phyloP scores from a whole-genome alignment of 2,329 filamentous ascomycete species.

The Alternaria ethzedia region DNA sequence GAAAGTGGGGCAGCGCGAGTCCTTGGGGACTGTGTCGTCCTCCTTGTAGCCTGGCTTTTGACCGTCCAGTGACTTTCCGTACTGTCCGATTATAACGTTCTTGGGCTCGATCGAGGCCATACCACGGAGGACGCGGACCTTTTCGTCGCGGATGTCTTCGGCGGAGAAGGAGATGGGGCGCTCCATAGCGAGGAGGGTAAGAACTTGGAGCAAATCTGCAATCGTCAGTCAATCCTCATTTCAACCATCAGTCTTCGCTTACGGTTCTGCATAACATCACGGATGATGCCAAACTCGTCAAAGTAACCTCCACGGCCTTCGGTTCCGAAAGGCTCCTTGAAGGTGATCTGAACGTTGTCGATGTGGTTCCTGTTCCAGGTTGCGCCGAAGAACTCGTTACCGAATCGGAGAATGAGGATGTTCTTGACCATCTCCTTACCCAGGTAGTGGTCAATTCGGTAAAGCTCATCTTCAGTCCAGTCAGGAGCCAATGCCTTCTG shows the following conservation, averaged over 20 bases:
- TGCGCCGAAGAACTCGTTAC: slow-evolving; percentile 97
- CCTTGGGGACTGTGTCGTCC: slow-evolving; percentile 96
- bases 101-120: slow-evolving; percentile 97
- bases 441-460: slow-evolving; percentile 98
- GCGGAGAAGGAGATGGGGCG: slow-evolving; percentile 96
- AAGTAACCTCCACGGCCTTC: slow-evolving; percentile 98
- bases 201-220: slow-evolving; percentile 83
- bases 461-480: slow-evolving; percentile 98
- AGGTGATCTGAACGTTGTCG: slow-evolving; percentile 98
- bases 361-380: slow-evolving; percentile 99
- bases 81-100: slow-evolving; percentile 99
- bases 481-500: slow-evolving; percentile 95
- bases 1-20: slow-evolving; percentile 97
- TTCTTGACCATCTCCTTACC: slow-evolving; percentile 99
- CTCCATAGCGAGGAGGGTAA: slow-evolving; percentile 97
- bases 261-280: slow-evolving; percentile 99
- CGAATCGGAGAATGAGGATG: slow-evolving; percentile 95
- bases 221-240: slow-evolving; percentile 19
- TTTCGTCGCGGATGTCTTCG: slow-evolving; percentile 98
- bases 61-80: slow-evolving; percentile 93
- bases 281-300: slow-evolving; percentile 98
- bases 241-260: slow-evolving; percentile 34
- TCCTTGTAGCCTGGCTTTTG: slow-evolving; percentile 98
- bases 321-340: slow-evolving; percentile 99
- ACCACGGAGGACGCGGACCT: slow-evolving; percentile 91